Evolutionary conservation across 1,139 yeast genomes (phyloP), one percentile per base, ranked within the genome.

Genomic region (Geotrichum reessii): DNA sequence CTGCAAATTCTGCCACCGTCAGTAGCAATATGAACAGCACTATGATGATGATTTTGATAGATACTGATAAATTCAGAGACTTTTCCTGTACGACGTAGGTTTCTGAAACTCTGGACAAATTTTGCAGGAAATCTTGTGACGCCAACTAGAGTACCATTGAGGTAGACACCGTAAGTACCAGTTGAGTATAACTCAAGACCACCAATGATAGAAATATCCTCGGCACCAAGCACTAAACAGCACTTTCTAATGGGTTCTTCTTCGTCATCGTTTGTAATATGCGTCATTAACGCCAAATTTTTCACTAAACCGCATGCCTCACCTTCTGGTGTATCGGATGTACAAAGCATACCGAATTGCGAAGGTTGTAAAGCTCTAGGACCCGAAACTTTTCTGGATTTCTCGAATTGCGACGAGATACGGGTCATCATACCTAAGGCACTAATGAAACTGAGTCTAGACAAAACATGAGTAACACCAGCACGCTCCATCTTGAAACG

Each of bases 361-460:
- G 99, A 95, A 12, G 99, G 99, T 73, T 93, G 99, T 65, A 93
- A 80, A 22, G 99, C 98, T 81, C 99, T 87, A 50, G 99, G 99
- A 56, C 99, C 99, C 2, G 97, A 89, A 49, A 93, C 99, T 73
- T 93, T 93, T 77, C 99, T 81, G 1, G 98, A 91, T 72, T 93
- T 93, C 74, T 93, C 99, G 70, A 93, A 93, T 74, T 93, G 99
- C 8, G 98, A 92, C 2, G 97, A 90, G 59, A 93, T 95, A 78
- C 99, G 88, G 17, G 99, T 93, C 99, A 93, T 93, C 99, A 93
- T 93, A 68, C 99, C 99, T 63, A 93, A 78, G 0, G 99, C 99
- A 11, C 96, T 86, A 56, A 93, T 93, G 71, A 91, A 93, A 37
- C 96, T 88, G 61, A 93, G 78, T 70, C 99, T 81, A 60, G 95